Evolutionary conservation across 805 yeast species (phyloP), one percentile per base, ranked within the genome.

Genomic region (Kodamaea nitidulidarum): DNA sequence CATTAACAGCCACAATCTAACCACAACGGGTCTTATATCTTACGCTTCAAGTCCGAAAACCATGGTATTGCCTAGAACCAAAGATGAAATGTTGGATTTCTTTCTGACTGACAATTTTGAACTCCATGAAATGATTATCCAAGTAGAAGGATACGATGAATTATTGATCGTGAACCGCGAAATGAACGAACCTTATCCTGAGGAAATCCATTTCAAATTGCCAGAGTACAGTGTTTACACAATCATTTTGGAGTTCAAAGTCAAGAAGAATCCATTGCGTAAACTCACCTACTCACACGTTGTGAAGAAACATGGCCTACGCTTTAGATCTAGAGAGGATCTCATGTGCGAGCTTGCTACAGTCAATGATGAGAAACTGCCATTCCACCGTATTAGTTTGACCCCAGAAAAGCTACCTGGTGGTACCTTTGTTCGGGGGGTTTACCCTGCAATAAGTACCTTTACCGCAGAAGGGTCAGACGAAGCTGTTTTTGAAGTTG

Each of bases 361-460:
- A 1, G 47, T 48, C 11, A 56, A 50, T 35, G 48, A 46, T 15
- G 58, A 50, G 3, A 25, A 29, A 2, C 47, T 36, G 3, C 49
- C 53, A 2, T 20, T 21, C 14, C 55, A 60, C 39, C 39, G 38
- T 10, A 48, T 52, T 4, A 46, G 48, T 3, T 53, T 61, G 30
- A 54, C 53, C 2, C 54, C 56, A 1, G 65, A 58, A n/a, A 43
- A 48, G 6, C 32, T 61, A 9, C 65, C 67, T 1, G 60, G 63
- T 10, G 67, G 67, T 1, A 35, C 44, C 7, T 45, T 61, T 12
- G 36, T 56, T 12, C 49, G 67, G 42, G 65, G 64, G 1, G 47
- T 43, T 1, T 56, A 55, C 43, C 51, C 50, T 7, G 63, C 63
- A 5, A 35, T 34, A 5, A 47, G 59, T 6, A 44, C 48, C 3